Conservation (phyloP, 129 eudicot genomes). For the Logfia minima region DNA sequence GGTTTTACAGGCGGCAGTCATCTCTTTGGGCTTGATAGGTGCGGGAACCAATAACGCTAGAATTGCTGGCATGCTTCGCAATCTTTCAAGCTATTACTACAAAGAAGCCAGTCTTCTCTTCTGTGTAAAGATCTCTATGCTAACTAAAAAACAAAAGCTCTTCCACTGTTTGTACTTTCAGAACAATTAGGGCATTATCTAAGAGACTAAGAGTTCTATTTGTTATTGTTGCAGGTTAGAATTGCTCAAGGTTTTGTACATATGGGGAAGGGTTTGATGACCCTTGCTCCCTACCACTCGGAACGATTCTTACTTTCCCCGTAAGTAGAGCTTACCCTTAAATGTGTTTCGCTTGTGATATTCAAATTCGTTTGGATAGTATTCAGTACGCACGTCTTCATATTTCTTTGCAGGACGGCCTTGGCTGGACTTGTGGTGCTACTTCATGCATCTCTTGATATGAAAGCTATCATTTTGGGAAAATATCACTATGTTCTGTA, state of each 20-base stretch:
- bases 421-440: conserved; percentile 78
- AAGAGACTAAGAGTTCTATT: background rate
- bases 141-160: conserved; percentile 6
- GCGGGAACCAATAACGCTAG: conserved; percentile 99
- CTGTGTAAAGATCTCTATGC: conserved; percentile 50
- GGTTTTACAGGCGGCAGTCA: conserved; percentile 75
- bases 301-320: conserved; percentile 91
- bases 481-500: conserved; percentile 92
- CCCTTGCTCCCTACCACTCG: conserved; percentile 92
- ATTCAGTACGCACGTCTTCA: background rate
- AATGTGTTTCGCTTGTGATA: background rate
- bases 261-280: conserved; percentile 90
- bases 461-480: conserved; percentile 87
- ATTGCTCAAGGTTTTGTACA: conserved; percentile 98
- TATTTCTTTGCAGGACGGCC: conserved; percentile 56
- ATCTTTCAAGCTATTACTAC: conserved; percentile 93
- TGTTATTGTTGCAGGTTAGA: conserved; percentile 60
- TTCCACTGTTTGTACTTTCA: background rate
- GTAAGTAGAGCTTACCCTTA: conserved; percentile 43
- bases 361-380: background rate
- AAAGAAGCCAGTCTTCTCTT: conserved; percentile 97
- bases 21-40: conserved; percentile 92
- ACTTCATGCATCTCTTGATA: conserved; percentile 89
- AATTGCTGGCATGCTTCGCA: conserved; percentile 99
- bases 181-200: background rate